These are phyloP conservation scores for Melocanna baccifera DNA, from an alignment of 176 grass and related monocot genomes.

Conservation along the genomic window DNA sequence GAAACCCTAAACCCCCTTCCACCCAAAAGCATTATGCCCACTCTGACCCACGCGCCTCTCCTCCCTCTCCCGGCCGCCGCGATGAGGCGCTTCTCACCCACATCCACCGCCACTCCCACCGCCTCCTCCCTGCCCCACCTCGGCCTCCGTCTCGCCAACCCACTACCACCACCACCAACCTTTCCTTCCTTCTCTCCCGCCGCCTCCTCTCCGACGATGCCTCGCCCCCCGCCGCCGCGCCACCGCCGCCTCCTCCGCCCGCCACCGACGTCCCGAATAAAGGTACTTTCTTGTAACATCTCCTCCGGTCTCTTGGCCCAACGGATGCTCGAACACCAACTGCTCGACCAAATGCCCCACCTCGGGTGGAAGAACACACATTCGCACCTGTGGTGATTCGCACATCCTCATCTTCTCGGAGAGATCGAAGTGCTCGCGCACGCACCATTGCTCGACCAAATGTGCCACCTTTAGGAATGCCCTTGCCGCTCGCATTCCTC, in stretches of 20 bases:
- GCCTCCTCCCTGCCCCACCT: background rate
- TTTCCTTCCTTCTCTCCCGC: constrained; percentile 26
- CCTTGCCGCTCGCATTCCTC: background rate
- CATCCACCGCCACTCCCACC: constrained; percentile 16
- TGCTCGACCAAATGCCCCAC: background rate
- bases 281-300: constrained; percentile 26
- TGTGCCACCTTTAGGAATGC: background rate
- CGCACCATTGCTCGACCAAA: constrained; percentile 7
- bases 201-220: constrained; percentile 13
- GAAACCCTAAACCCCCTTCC: constrained; percentile 24
- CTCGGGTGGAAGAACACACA: background rate
- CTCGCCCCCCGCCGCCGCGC: background rate
- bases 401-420: background rate
- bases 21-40: background rate
- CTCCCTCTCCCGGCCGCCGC: background rate
- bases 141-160: background rate
- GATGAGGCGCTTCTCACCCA: constrained; percentile 49
- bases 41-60: background rate
- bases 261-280: constrained; percentile 27
- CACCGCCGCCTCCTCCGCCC: background rate
- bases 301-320: background rate
- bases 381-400: background rate
- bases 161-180: background rate
- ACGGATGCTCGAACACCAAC: background rate
- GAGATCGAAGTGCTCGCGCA: background rate